phyloP scores from a whole-genome alignment of 208 protist species.

The Crithidia acanthocephali region DNA sequence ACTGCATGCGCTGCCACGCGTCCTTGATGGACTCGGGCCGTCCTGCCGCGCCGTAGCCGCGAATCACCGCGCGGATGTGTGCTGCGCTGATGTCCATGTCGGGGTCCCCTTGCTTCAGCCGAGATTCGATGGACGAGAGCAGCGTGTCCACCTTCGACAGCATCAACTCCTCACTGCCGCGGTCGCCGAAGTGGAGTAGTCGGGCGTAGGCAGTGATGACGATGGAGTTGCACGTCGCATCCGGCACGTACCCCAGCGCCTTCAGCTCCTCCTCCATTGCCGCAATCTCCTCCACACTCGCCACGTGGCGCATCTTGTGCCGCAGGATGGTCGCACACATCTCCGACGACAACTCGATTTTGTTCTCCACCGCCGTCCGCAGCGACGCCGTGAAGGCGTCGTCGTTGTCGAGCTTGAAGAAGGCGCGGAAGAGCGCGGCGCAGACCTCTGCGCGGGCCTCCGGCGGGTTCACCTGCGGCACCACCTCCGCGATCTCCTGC shows the following conservation, averaged over 20 bases:
- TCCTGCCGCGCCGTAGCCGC: slow-evolving; percentile 86
- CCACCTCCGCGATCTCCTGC: slow-evolving; percentile 43
- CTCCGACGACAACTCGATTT: slow-evolving; percentile 41
- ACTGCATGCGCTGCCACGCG: slow-evolving; percentile 80
- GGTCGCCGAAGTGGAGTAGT: slow-evolving; percentile 84
- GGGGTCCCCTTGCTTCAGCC: slow-evolving; percentile 82
- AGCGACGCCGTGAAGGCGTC: slow-evolving; percentile 68
- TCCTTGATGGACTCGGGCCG: slow-evolving; percentile 74
- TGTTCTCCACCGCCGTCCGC: slow-evolving; percentile 49
- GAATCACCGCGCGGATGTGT: slow-evolving; percentile 85
- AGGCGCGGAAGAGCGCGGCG: slow-evolving; percentile 65
- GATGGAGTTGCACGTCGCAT: slow-evolving; percentile 85
- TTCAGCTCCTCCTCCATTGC: slow-evolving; percentile 71
- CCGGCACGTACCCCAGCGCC: slow-evolving; percentile 68
- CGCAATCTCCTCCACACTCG: slow-evolving; percentile 68
- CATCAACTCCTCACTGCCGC: slow-evolving; percentile 87
- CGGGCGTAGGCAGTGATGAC: slow-evolving; percentile 87
- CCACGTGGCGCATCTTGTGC: slow-evolving; percentile 77
- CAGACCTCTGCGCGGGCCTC: slow-evolving; percentile 45
- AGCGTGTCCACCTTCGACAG: slow-evolving; percentile 89
- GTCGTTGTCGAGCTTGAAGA: slow-evolving; percentile 57
- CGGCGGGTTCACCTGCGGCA: slow-evolving; percentile 30
- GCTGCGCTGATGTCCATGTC: slow-evolving; percentile 87
- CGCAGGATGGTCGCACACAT: slow-evolving; percentile 71
- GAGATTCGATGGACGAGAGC: slow-evolving; percentile 83